Percentiles rank a stretch among this genome's conserved stretches.
phyloP scores from a whole-genome alignment of 148 eudicot genomes.

The Dysphania ambrosioides region DNA sequence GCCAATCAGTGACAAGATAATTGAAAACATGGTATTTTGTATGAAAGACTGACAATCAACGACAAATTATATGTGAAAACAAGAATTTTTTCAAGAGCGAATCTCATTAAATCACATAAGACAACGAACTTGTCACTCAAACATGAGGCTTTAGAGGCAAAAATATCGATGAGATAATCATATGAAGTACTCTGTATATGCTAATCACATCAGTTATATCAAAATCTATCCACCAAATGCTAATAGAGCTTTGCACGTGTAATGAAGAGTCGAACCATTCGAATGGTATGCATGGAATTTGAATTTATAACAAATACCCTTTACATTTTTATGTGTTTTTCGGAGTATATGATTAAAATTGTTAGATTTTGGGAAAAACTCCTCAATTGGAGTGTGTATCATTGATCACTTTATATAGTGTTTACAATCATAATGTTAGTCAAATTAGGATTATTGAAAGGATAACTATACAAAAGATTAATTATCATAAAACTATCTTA shows the following conservation, averaged over 20 bases:
- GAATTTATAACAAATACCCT: neutral
- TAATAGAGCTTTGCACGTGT: no score
- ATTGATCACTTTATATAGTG: no score
- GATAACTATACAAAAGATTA: no score
- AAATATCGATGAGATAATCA: neutral
- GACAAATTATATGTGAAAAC: neutral
- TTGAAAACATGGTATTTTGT: neutral
- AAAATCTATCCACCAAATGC: neutral
- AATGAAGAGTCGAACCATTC: neutral
- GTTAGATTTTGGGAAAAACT: no score
- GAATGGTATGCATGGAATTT: neutral
- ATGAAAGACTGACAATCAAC: neutral
- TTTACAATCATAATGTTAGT: no score
- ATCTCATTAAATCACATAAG: neutral
- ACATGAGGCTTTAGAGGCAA: neutral
- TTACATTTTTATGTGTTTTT: neutral
- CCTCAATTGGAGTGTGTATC: no score
- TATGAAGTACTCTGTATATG: no score
- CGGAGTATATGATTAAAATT: no score
- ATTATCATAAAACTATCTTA: no score
- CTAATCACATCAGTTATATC: conserved; percentile 16
- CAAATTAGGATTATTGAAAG: no score
- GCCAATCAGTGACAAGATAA: neutral
- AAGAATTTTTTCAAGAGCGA: no score
- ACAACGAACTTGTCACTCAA: conserved; percentile 2